Conservation (phyloP, 225 moss, liverwort and hornwort species). For the Asterella californica region DNA sequence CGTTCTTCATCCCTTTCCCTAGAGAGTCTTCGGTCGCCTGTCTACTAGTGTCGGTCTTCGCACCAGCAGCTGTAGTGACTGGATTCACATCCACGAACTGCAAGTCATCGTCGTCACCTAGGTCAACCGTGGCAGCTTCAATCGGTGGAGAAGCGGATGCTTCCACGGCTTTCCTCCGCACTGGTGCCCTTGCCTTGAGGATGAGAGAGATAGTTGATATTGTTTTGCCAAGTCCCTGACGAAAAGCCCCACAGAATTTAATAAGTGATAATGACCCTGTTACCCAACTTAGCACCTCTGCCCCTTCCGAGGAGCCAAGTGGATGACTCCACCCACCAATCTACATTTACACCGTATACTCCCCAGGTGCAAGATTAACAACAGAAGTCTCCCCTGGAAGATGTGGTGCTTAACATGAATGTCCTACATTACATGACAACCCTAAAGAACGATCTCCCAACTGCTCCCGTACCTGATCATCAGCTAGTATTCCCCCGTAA, state of each 20-base stretch:
- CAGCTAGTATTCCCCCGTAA: slow-evolving; percentile 88
- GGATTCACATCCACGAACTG: background rate
- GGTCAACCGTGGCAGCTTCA: slow-evolving; percentile 63
- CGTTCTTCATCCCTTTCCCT: slow-evolving; percentile 22
- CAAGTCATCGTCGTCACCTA: slow-evolving; percentile 77
- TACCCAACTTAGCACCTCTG: no score
- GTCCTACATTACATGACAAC: background rate
- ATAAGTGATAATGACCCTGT: no score
- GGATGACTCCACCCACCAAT: background rate
- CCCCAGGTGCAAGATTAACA: no score
- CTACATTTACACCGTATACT: no score
- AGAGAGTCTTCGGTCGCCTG: background rate
- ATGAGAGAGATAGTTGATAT: slow-evolving; percentile 92
- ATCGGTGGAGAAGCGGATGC: slow-evolving; percentile 19
- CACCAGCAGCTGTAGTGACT: background rate
- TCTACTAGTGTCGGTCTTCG: background rate
- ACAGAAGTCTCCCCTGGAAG: background rate
- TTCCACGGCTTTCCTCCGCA: slow-evolving; percentile 47
- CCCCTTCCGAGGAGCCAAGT: background rate
- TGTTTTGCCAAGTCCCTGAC: slow-evolving; percentile 99
- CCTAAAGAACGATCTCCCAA: no score
- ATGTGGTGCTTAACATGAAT: background rate
- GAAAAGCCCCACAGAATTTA: slow-evolving; percentile 8
- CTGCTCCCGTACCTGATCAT: slow-evolving; percentile 72
- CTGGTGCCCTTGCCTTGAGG: slow-evolving; percentile 78